phyloP scores from a whole-genome alignment of 148 eudicot genomes.

The Hydrangea macrophylla region DNA sequence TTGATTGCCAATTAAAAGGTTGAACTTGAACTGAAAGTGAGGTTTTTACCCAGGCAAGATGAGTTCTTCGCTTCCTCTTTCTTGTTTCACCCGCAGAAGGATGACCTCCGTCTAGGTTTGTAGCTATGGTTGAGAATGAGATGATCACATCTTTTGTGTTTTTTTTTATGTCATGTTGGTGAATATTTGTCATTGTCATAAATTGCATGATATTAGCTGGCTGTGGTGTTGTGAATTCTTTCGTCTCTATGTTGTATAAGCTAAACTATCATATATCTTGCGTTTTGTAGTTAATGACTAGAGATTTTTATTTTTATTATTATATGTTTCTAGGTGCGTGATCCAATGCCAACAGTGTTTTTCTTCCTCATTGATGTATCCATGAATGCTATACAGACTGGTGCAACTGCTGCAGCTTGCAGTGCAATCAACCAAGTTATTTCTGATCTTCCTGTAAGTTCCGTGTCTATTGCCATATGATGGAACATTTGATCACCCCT shows the following conservation, averaged over 20 bases:
- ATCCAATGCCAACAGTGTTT: conserved; percentile 94
- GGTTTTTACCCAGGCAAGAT: too few relatives aligned
- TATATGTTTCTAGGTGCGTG: conserved; percentile 67
- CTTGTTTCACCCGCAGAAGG: not conserved
- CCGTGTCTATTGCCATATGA: not conserved
- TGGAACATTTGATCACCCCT: not conserved
- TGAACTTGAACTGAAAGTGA: too few relatives aligned
- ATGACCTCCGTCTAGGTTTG: too few relatives aligned
- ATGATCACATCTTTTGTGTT: too few relatives aligned
- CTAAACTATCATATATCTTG: not conserved
- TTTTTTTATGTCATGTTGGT: too few relatives aligned
- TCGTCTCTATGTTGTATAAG: too few relatives aligned
- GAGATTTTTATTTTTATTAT: conserved; percentile 1
- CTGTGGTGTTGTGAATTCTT: not conserved
- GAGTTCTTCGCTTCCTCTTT: too few relatives aligned
- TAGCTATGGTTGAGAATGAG: too few relatives aligned
- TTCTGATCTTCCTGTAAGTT: conserved; percentile 94
- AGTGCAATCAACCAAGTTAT: conserved; percentile 93
- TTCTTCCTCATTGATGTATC: conserved; percentile 96
- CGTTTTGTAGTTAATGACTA: not conserved
- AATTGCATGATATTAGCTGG: conserved; percentile 3
- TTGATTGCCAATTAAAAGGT: too few relatives aligned
- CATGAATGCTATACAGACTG: conserved; percentile 88
- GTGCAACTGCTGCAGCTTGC: conserved; percentile 98
- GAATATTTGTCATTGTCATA: too few relatives aligned